Evolutionary conservation across 352 stramenopile genomes (phyloP).

Genomic region (Thraustochytrium sp.): DNA sequence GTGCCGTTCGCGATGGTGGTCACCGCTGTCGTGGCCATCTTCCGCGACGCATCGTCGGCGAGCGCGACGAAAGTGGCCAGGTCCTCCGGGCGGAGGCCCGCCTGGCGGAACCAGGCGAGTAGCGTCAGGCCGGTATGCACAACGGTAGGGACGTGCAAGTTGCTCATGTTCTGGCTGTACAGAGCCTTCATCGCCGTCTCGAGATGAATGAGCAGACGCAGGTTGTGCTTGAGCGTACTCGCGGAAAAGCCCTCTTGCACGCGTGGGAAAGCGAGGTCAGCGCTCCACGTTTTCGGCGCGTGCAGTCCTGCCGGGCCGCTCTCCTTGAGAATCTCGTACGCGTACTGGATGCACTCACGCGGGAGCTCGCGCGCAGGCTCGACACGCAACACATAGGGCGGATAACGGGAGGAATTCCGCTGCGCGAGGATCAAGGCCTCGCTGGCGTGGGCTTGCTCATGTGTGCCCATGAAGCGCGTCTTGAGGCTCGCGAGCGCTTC

Average conservation of each 20-base stretch:
- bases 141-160: no score
- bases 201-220: slow-evolving; percentile 24
- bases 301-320: not conserved
- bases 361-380: not conserved
- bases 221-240: not conserved
- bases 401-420: not conserved
- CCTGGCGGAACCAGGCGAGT: not conserved
- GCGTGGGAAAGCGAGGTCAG: slow-evolving; percentile 15
- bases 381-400: slow-evolving; percentile 13
- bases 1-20: not conserved
- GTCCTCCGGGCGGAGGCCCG: not conserved
- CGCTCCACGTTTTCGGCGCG: not conserved
- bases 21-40: not conserved
- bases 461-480: not conserved
- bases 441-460: not conserved
- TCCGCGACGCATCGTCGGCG: not conserved
- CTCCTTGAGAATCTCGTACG: not conserved
- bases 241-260: slow-evolving; percentile 26
- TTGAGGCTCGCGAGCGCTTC: not conserved
- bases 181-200: not conserved
- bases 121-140: not conserved
- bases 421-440: not conserved
- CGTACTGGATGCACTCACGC: not conserved
- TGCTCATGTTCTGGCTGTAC: not conserved
- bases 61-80: not conserved